A percentile compares a stretch with the other conserved stretches of the same genome.
Conservation (phyloP, 2,329 filamentous ascomycete genomes). For the Myriangium duriaei region DNA sequence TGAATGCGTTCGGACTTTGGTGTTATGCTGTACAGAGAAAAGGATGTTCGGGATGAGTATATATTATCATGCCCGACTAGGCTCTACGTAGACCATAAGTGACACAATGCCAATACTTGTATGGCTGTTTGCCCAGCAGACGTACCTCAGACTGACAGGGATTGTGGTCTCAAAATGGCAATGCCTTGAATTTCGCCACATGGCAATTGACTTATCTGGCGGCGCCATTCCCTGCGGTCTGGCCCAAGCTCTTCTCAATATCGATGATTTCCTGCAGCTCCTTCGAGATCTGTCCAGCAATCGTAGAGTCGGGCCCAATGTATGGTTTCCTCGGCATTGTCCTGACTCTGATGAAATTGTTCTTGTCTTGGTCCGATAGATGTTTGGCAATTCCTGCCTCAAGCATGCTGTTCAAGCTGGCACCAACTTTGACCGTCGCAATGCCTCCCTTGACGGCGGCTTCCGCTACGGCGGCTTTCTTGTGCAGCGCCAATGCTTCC, state of each 20-base stretch:
- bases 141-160: too few species aligned
- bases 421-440: slow-evolving; percentile 52
- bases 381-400: slow-evolving; percentile 2
- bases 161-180: too few species aligned
- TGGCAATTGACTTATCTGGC: too few species aligned
- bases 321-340: slow-evolving; percentile 8
- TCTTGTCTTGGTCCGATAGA: not conserved
- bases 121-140: too few species aligned
- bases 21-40: too few species aligned
- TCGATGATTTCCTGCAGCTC: slow-evolving; percentile 1
- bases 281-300: slow-evolving; percentile 3
- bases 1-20: too few species aligned
- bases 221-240: too few species aligned
- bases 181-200: too few species aligned
- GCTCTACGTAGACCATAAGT: too few species aligned
- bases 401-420: slow-evolving; percentile 15
- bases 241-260: slow-evolving; percentile 1
- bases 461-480: slow-evolving; percentile 50
- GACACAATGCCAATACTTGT: too few species aligned
- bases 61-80: too few species aligned
- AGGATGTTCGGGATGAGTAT: too few species aligned
- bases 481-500: slow-evolving; percentile 47
- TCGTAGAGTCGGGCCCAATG: slow-evolving; percentile 1
- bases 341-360: slow-evolving; percentile 1
- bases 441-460: slow-evolving; percentile 54